These are phyloP conservation scores for Santalum album DNA, from an alignment of 164 flowering plant genomes.

Conservation along the genomic window DNA sequence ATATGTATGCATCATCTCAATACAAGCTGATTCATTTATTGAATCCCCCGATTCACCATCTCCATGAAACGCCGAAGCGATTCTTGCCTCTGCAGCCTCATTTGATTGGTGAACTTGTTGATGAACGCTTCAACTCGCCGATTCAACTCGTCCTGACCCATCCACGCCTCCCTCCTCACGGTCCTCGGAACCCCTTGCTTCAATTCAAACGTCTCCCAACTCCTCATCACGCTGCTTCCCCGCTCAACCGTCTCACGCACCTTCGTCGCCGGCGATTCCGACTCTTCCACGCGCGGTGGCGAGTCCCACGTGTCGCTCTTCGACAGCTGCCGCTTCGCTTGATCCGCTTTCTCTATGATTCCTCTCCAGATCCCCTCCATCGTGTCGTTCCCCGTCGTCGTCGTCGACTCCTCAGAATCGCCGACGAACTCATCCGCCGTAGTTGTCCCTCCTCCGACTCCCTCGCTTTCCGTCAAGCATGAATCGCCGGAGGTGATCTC, in stretches of 20 bases:
- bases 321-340: background rate
- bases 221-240: background rate
- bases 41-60: no score
- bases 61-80: constrained; percentile 14
- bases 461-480: background rate
- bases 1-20: no score
- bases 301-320: background rate
- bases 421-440: no score
- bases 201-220: background rate
- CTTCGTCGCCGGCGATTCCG: background rate
- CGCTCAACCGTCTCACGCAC: background rate
- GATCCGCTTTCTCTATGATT: background rate
- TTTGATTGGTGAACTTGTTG: constrained; percentile 19
- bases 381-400: background rate
- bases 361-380: background rate
- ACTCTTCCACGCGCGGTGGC: background rate
- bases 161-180: constrained; percentile 17
- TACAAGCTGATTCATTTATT: no score
- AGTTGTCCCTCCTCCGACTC: no score
- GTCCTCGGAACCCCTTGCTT: background rate
- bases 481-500: background rate
- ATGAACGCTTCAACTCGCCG: constrained; percentile 32
- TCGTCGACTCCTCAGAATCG: background rate
- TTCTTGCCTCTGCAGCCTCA: constrained; percentile 33
- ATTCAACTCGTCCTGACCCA: constrained; percentile 32